Base-by-base conservation (phyloP, 345 rosid species). In the Brassica incana region DNA sequence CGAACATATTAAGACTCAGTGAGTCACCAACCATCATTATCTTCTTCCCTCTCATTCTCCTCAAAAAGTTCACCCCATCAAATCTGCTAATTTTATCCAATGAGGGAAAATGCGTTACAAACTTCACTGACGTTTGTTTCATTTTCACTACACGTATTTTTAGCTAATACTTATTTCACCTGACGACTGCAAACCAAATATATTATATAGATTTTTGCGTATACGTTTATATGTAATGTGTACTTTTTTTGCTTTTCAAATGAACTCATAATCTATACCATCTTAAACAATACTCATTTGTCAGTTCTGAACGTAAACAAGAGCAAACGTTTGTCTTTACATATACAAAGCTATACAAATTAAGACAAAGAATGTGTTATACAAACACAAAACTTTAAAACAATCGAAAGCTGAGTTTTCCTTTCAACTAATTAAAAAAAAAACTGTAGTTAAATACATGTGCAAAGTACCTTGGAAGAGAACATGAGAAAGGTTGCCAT, bases 11-110 rank as follows among this genome's bases (percentile, higher is more conserved):
- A 73, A 77, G 74, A 84, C 95, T 92, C 84, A 94, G 87, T 67
- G 99, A 95, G 87, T 95, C 99, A 15, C 99, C 99, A 50, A 95
- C 99, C 72, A 95, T 86, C 99, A 95, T 95, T 40, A 95, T 90
- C 89, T 87, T 92, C 90, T 94, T 94, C 82, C 99, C 97, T 70
- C 91, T 87, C 94, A 88, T 88, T 62, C 81, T 91, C 84, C 85
- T 84, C 88, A 95, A 66, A 82, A 95, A 90, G 71, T 79, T 77
- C 74, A 70, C 0, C 79, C 97, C 99, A 84, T 89, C 88, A 64
- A 94, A 94, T 90, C 98, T 93, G 16, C 58, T 14, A 50, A 14
- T 50, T 50, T 50, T 50, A n/a, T 50, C 58, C 32, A 5, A 36
- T 33, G 12, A 15, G 2, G 4, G 56, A 58, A 67, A 35, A 67